Evolutionary conservation across 2,329 filamentous ascomycete genomes (phyloP), one percentile per base, ranked within the genome.

Genomic region (Fusarium irregulare): DNA sequence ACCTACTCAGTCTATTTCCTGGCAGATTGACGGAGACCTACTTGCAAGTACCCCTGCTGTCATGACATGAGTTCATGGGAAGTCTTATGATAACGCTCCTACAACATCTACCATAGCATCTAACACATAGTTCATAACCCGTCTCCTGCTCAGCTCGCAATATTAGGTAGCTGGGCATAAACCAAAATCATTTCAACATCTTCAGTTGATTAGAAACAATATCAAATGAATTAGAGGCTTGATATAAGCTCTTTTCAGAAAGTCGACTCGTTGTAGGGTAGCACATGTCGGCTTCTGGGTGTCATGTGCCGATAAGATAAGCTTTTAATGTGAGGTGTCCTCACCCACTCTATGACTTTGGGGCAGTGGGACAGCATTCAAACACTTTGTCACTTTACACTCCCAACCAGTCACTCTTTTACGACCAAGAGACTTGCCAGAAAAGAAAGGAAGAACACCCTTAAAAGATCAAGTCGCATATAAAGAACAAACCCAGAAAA

Each of bases 221-320:
- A 28, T 23, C 20, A 41, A 20, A 30, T 21, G 18, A 41, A 16
- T 21, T 25, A 14, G 18, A 30, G 27, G n/a, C 4, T 8, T 45
- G 27, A 21, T 11, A 18, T 6, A 21, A 28, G 13, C 4, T 42
- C 12, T 16, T 41, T 20, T 21, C n/a, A 53, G 21, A 10, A 47
- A 4, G 18, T 21, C 10, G 18, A 37, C 13, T 56, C 23, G 44
- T 56, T 51, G 37, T 51, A 75, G 73, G 73, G 73, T 73, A 73
- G 34, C 30, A 9, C 20, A 1, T 40, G 18, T 21, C 44, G 48
- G 58, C 70, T 18, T 23, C 46, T 55, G 59, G 70, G 62, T 62
- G 75, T 79, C 78, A 80, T 75, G 77, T 79, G 78, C 66, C 41
- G 78, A 80, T 80, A 79, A 80, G 79, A 80, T 80, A 79, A 77